Base-by-base conservation (phyloP, 2,329 filamentous ascomycete genomes). In the Raffaelea deltoideospora region DNA sequence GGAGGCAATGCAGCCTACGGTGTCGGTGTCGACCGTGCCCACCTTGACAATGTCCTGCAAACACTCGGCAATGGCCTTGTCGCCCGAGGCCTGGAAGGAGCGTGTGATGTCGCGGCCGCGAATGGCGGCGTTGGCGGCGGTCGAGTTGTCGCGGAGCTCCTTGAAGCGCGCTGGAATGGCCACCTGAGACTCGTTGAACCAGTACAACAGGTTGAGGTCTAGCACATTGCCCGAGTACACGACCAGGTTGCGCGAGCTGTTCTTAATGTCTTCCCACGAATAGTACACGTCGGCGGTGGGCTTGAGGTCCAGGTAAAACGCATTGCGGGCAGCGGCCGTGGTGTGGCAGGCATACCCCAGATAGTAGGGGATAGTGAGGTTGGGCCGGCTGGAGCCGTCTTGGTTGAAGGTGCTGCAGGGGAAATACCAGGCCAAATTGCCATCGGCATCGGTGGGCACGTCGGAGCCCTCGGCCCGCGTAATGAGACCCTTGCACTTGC, bases 11-110 rank as follows among this genome's bases (percentile, higher is more conserved):
- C 90, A 98, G 14, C 90, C 90, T 34, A 98, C 82, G 7, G 84
- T 93, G 49, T 93, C 87, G 0, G 90, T 96, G 51, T 98, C 92
- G 41, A 98, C 80, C 11, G 81, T 87, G 40, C 90, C 90, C 35
- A 98, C 90, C 56, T 88, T 93, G 69, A 94, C 85, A 45, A 92
- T 93, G 50, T 98, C 78, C 43, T 86, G 76, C 44, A 98, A 75
- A 56, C 90, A 98, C 53, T 85, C 74, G 11, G 82, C 87, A 34
- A 88, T 67, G 45, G 75, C 68, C 64, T 88, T 95, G 50, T 95
- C 86, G 3, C 67, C 60, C 8, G 73, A 67, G 1, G 75, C 76
- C 51, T 93, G 84, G 56, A 94, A 88, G 39, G 82, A 71, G 41
- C 87, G 82, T 3, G 90, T 98, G 35, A 94, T 74, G 54, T 98